Percentiles rank a stretch among this genome's conserved stretches.
phyloP scores from a whole-genome alignment of 2,329 filamentous ascomycete genomes.

The Xylaria sp. region DNA sequence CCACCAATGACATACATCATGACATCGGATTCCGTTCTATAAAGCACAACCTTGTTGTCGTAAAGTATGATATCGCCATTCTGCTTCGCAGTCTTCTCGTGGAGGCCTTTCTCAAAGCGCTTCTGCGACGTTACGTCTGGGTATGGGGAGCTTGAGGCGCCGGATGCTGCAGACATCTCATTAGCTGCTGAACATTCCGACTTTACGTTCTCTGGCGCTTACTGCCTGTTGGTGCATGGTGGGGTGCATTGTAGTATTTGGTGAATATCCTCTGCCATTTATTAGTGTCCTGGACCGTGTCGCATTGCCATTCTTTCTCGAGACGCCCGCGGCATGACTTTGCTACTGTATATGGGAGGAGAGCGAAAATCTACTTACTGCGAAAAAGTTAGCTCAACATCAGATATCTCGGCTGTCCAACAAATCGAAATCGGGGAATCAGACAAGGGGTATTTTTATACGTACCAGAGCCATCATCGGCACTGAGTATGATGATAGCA shows the following conservation, averaged over 20 bases:
- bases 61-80: slow-evolving; percentile 96
- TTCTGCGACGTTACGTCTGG: slow-evolving; percentile 92
- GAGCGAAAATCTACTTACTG: slow-evolving; percentile 31
- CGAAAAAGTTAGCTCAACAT: slow-evolving; percentile 27
- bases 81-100: slow-evolving; percentile 97
- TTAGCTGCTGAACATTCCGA: slow-evolving; percentile 35
- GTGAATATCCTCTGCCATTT: slow-evolving; percentile 75
- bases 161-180: slow-evolving; percentile 54
- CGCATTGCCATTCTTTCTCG: neutral
- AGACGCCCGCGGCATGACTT: neutral
- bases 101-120: slow-evolving; percentile 92
- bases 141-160: slow-evolving; percentile 78
- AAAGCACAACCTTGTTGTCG: slow-evolving; percentile 94
- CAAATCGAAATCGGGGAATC: neutral
- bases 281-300: slow-evolving; percentile 18
- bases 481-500: slow-evolving; percentile 81
- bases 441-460: slow-evolving; percentile 15
- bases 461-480: slow-evolving; percentile 80
- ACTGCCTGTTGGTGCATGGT: slow-evolving; percentile 52
- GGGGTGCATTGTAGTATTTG: slow-evolving; percentile 73
- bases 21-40: slow-evolving; percentile 97
- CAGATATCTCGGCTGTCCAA: slow-evolving; percentile 11
- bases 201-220: slow-evolving; percentile 31
- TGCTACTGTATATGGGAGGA: neutral
- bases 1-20: slow-evolving; percentile 95